phyloP scores from a whole-genome alignment of 1,139 yeast genomes.

The Pichia sp. region DNA sequence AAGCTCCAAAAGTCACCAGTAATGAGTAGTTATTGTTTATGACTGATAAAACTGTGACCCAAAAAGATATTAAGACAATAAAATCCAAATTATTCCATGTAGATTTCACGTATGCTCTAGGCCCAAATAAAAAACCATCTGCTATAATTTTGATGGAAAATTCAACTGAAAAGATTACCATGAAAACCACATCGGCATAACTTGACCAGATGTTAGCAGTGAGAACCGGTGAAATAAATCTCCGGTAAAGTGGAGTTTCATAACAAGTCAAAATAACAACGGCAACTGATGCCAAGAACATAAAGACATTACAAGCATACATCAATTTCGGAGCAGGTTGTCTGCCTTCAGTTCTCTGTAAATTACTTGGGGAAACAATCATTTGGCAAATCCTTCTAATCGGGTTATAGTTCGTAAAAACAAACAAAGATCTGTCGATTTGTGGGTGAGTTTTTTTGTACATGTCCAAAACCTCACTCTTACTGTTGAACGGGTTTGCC shows the following conservation, averaged over 20 bases:
- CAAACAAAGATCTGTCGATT: slow-evolving; percentile 38
- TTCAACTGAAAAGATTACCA: slow-evolving; percentile 63
- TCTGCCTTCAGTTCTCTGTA: slow-evolving; percentile 72
- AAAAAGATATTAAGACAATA: slow-evolving; percentile 67
- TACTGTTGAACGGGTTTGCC: neutral
- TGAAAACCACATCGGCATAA: slow-evolving; percentile 57
- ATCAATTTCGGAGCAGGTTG: slow-evolving; percentile 54
- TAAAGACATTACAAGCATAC: slow-evolving; percentile 47
- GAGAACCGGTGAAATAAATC: slow-evolving; percentile 28
- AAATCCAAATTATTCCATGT: slow-evolving; percentile 84
- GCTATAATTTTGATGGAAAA: slow-evolving; percentile 73
- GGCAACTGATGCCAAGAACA: slow-evolving; percentile 62
- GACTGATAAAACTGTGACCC: slow-evolving; percentile 73
- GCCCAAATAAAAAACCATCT: slow-evolving; percentile 77
- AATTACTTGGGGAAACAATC: slow-evolving; percentile 67
- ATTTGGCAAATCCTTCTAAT: slow-evolving; percentile 69
- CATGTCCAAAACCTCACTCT: neutral
- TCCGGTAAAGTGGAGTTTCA: slow-evolving; percentile 70
- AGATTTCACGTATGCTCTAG: slow-evolving; percentile 79
- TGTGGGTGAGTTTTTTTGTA: neutral
- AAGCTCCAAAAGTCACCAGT: slow-evolving; percentile 70
- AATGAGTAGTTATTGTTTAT: slow-evolving; percentile 49
- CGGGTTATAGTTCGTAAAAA: slow-evolving; percentile 64
- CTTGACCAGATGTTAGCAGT: slow-evolving; percentile 56
- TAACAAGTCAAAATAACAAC: slow-evolving; percentile 75